phyloP scores from a whole-genome alignment of 345 rosid species.

The Salix viminalis region DNA sequence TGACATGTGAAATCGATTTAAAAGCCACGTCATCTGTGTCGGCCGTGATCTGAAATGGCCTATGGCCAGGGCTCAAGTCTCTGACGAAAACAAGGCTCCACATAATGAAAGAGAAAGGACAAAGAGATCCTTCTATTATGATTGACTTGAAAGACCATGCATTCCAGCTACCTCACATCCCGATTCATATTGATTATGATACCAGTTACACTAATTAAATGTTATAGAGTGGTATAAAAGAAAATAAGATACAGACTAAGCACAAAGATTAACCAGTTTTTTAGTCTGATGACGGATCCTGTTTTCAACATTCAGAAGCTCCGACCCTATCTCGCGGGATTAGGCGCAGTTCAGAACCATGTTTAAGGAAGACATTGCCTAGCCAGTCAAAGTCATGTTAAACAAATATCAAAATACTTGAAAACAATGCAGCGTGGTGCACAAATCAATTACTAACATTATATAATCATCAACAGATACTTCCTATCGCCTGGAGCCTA shows the following conservation, averaged over 20 bases:
- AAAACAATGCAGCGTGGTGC: not conserved
- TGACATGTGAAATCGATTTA: not conserved
- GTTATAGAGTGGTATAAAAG: not conserved
- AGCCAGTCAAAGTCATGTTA: not conserved
- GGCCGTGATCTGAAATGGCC: not conserved
- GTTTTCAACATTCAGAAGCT: constrained; percentile 25
- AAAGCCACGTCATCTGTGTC: not conserved
- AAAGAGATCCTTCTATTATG: not conserved
- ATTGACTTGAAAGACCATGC: not conserved
- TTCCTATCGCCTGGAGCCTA: not conserved
- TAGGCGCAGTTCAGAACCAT: constrained; percentile 89
- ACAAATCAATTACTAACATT: not conserved
- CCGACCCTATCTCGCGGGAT: constrained; percentile 98
- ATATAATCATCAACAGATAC: not conserved
- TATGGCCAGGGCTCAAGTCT: not conserved
- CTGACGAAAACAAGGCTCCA: not conserved
- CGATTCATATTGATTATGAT: not conserved
- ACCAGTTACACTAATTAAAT: not conserved
- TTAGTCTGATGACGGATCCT: not conserved
- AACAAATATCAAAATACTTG: not conserved
- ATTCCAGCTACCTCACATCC: not conserved
- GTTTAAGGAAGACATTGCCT: constrained; percentile 97
- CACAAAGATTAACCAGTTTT: not conserved
- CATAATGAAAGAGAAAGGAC: not conserved
- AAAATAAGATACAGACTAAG: not conserved